Evolutionary conservation across 1,284 basidiomycete genomes (phyloP), one percentile per base, ranked within the genome.

Genomic region (Ganoderma sinense): DNA sequence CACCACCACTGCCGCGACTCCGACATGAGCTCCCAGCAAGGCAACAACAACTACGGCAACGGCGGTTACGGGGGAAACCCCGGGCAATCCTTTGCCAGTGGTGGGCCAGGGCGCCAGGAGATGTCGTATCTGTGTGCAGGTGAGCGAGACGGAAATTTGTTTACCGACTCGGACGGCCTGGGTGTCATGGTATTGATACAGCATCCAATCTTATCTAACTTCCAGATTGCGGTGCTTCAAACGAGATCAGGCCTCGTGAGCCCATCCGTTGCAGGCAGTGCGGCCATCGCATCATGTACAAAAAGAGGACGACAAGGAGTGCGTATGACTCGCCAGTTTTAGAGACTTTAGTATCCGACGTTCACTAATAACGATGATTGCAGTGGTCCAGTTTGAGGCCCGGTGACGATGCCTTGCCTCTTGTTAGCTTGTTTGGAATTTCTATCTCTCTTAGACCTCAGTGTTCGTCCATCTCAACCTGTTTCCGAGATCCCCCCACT

Each of bases 211-310:
- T 36, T 56, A 29, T 64, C 56, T 33, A 1, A 31, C 33, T 14
- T 40, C 36, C 73, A 98, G 97, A 99, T 82, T 99, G 97, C 81
- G 95, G 96, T 69, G 93, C 93, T 2, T 94, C 95, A 83, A 98
- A 98, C 80, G 91, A 94, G 78, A 97, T 99, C 81, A 93, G 92
- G 81, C 87, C 95, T 20, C 86, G 95, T 71, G 97, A 99, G 81
- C 95, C 96, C 58, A 98, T 99, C 76, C 92, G 97, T 68, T 99
- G 97, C 84, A 89, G 94, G 76, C 97, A 99, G 81, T 99, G 97
- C 79, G 97, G 97, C 2, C 97, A 98, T 81, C 91, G 97, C 73
- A 97, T 99, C 81, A 98, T 99, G 96, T 99, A 98, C 86, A 99
- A 99, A 85, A 98, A 98, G 83, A 86, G 97, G 76, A 98, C 97